Evolutionary conservation across 2,329 filamentous ascomycete species (phyloP), one percentile per base, ranked within the genome.

Genomic region (Colletotrichum gloeosporioides): DNA sequence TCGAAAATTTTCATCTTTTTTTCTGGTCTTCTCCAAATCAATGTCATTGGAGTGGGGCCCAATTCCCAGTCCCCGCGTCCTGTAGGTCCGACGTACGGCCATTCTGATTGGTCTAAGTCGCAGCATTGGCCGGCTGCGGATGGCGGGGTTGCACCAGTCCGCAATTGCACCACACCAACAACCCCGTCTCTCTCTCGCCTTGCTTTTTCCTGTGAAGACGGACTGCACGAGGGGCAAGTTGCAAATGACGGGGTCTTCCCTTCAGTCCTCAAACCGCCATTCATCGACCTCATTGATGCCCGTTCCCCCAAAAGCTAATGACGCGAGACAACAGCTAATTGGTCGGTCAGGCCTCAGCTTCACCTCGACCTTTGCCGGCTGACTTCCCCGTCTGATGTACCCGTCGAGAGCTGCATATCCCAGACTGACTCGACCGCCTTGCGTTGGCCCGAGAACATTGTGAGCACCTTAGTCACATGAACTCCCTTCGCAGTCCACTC

Each of bases 141-240:
- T 72, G 69, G 69, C 69, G 69, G 69, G 69, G 69, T 72, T 67
- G 62, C 18, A 63, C 27, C 31, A 29, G 27, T 44, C 61, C 61
- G 44, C 39, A 39, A 12, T 16, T 18, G 27, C 32, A 67, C 39
- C 22, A 22, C 39, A 16, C 16, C 67, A 32, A 34, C 31, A 27
- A 49, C 29, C 69, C 25, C 36, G 36, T 39, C 36, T 39, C 6
- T n/a, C 22, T 44, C 29, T 69, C 67, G 67, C 55, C 66, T 16
- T 62, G 34, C 55, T 49, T 63, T 49, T 36, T 64, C 39, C 18
- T 44, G 39, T 64, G 61, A n/a, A 64, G 27, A 25, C 18, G 31
- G 67, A 7, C 9, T 27, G 10, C 53, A 32, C 32, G 32, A 69
- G 16, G 32, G 31, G 22, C 22, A 22, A 22, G 22, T 22, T 8